Evolutionary conservation across 441 rosid genomes (phyloP).

Genomic region (Pelargonium australe): DNA sequence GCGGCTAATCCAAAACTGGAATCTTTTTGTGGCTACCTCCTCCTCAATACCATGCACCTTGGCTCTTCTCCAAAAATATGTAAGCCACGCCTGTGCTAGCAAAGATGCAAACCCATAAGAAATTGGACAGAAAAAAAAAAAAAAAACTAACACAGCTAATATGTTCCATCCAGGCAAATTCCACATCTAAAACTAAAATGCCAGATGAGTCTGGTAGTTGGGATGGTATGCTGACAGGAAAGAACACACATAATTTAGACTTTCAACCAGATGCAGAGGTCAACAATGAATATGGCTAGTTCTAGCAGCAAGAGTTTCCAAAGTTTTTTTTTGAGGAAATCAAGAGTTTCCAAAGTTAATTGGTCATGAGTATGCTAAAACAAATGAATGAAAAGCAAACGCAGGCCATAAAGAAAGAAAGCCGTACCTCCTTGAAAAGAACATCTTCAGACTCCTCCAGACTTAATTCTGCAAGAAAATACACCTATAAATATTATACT

Average conservation of each 20-base stretch:
- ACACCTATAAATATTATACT: slow-evolving; percentile 12
- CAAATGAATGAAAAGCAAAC: slow-evolving; percentile 7
- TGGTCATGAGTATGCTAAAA: neutral
- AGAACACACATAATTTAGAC: neutral
- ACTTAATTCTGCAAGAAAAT: slow-evolving; percentile 59
- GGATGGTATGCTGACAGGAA: slow-evolving; percentile 1
- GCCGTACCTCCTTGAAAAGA: slow-evolving; percentile 87
- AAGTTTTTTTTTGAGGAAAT: no score
- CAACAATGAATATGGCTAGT: no score
- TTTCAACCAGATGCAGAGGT: no score
- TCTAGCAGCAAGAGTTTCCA: neutral
- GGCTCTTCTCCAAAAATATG: slow-evolving; percentile 77
- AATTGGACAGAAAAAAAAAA: neutral
- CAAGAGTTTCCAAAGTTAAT: neutral
- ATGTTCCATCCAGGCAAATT: no score
- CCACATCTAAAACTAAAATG: no score
- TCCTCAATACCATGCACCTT: slow-evolving; percentile 51
- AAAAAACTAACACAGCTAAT: no score
- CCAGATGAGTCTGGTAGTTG: no score
- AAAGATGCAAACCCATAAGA: neutral
- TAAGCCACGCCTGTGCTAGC: slow-evolving; percentile 59
- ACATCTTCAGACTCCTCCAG: slow-evolving; percentile 98
- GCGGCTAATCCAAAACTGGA: slow-evolving; percentile 59
- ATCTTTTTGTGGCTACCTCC: slow-evolving; percentile 49
- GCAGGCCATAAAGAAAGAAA: slow-evolving; percentile 19